Evolutionary conservation across 371 early-diverging fungal species (phyloP), one percentile per base, ranked within the genome.

Genomic region (Mucor irregularis): DNA sequence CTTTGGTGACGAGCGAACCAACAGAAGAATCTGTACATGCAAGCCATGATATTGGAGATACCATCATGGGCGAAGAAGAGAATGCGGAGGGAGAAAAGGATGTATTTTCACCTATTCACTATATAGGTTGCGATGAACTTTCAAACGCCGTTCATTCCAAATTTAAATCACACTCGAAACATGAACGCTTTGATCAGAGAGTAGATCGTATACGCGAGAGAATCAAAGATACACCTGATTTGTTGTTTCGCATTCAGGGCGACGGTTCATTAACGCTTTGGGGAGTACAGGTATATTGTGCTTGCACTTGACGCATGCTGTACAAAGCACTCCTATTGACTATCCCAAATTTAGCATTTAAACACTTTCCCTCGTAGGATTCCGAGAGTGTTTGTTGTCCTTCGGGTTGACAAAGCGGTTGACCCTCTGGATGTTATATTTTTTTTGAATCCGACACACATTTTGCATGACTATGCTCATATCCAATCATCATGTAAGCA

Each of bases 211-310:
- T 93, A 33, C 62, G 74, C 31, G 87, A 85, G 24, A 58, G 87
- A 28, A 62, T 88, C 10, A 76, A 74, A 42, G 91, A 90, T 33
- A 89, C 90, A n/a, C 86, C 91, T 0, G 92, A 91, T 59, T 71
- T 92, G 51, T 64, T 92, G 16, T 88, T 91, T 58, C 82, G 85
- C 31, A 71, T 91, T 24, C 79, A 85, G 33, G 58, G 68, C 7
- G 88, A 90, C 62, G 90, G 92, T 0, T 81, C 90, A 2, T 68
- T 92, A 62, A 74, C 80, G 1, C 80, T 92, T 17, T 94, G 92
- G 93, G 93, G 92, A 2, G 73, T 94, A 14, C 87, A 89, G 42
- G 42, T 42, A 42, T 10, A 17, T 2, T n/a, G n/a, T n/a, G n/a
- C n/a, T n/a, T n/a, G n/a, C n/a, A n/a, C n/a, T n/a, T n/a, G n/a